Evolutionary conservation across 1,284 basidiomycete genomes (phyloP).

Genomic region (Singerocomus inundabilis): DNA sequence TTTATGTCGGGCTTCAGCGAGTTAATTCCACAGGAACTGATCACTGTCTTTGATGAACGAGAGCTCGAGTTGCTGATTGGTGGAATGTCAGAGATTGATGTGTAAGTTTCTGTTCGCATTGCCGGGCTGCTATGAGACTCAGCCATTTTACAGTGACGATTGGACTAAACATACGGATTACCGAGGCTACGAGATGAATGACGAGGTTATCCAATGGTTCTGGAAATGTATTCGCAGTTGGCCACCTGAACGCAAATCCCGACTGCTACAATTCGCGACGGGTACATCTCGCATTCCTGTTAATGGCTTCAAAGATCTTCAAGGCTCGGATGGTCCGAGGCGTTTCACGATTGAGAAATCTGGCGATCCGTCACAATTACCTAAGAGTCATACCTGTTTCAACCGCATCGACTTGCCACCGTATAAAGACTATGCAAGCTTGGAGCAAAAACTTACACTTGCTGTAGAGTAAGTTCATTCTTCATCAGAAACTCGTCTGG

Average conservation of each 20-base stretch:
- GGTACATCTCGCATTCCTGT: constrained; percentile 91
- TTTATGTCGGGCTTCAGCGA: constrained; percentile 96
- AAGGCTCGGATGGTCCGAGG: constrained; percentile 89
- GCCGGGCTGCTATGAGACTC: background rate
- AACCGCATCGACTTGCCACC: constrained; percentile 84
- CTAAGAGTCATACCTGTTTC: constrained; percentile 86
- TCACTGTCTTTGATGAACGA: constrained; percentile 94
- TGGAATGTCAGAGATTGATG: constrained; percentile 95
- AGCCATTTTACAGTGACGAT: constrained; percentile 50
- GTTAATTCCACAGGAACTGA: constrained; percentile 88
- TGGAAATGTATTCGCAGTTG: constrained; percentile 93
- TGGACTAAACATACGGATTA: constrained; percentile 80
- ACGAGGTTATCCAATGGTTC: constrained; percentile 96
- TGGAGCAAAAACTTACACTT: constrained; percentile 82
- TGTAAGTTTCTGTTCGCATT: constrained; percentile 46
- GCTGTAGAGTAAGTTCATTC: constrained; percentile 68
- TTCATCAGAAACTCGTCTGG: background rate
- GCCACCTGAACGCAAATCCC: constrained; percentile 91
- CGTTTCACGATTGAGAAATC: constrained; percentile 91
- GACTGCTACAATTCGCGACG: constrained; percentile 88
- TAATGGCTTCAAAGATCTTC: constrained; percentile 93
- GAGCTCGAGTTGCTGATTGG: constrained; percentile 92
- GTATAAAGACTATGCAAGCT: constrained; percentile 79
- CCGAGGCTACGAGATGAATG: constrained; percentile 70
- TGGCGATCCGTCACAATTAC: constrained; percentile 81